Percentiles rank a stretch among this genome's conserved stretches.
Conservation (phyloP, 192 early-diverging fungal species). For the Gigaspora rosea region DNA sequence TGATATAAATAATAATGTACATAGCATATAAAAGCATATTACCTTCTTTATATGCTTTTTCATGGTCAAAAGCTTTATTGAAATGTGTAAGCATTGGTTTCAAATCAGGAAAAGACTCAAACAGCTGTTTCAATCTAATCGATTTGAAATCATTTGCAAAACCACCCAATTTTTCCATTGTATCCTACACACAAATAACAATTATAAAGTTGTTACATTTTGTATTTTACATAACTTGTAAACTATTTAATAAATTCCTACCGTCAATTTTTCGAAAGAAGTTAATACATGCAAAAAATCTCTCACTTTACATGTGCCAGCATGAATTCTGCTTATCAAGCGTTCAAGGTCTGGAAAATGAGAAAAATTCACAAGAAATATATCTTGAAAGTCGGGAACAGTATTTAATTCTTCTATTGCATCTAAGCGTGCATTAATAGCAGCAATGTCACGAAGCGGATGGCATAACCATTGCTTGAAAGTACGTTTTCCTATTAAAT, state of each 20-base stretch:
- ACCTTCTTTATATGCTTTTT: constrained; percentile 56
- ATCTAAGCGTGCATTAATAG: constrained; percentile 85
- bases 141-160: constrained; percentile 56
- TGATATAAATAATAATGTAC: not conserved
- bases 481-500: constrained; percentile 52
- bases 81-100: constrained; percentile 70
- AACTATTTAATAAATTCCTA: constrained; percentile 33
- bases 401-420: constrained; percentile 81
- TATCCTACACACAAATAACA: constrained; percentile 29
- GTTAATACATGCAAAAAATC: constrained; percentile 77
- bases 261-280: constrained; percentile 55
- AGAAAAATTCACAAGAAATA: constrained; percentile 46
- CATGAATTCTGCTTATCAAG: constrained; percentile 86
- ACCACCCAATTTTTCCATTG: constrained; percentile 38
- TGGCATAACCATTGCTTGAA: constrained; percentile 88
- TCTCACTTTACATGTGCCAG: constrained; percentile 78
- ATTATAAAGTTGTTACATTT: not conserved
- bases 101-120: constrained; percentile 57
- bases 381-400: constrained; percentile 50
- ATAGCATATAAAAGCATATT: constrained; percentile 18
- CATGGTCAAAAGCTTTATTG: constrained; percentile 71
- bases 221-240: not conserved
- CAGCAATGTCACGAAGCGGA: constrained; percentile 66
- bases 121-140: constrained; percentile 50
- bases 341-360: constrained; percentile 88